Base-by-base conservation (phyloP, 2,329 filamentous ascomycete species). In the Annulohypoxylon truncatum region DNA sequence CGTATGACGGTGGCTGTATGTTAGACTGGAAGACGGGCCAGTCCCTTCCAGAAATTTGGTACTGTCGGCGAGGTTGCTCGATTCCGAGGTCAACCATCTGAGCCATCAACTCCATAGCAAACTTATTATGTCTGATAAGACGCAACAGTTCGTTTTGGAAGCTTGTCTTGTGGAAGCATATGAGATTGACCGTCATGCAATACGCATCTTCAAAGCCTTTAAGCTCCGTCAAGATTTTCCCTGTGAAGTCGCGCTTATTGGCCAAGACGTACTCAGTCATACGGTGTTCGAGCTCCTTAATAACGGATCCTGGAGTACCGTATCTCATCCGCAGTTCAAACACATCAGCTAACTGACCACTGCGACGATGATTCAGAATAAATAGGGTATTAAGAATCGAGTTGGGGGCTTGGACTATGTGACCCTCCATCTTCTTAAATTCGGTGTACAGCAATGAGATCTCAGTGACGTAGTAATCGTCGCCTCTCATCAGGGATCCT, bases 361-460 rank as follows among this genome's bases (percentile, higher is more conserved):
- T 96, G 57, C 95, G 91, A 47, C 95, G 90, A 81, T 97, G 94
- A 79, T 98, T 98, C 46, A 97, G 89, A 68, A 98, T 97, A 80
- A 97, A 97, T 0, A 98, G 85, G 0, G 89, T 93, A 79, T 97
- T 98, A 59, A 98, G 86, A 35, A 97, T 89, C 62, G 92, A 96
- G 85, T 98, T 98, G 9, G 95, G 95, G 0, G 95, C 95, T 79
- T 97, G 95, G 0, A 98, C 95, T 22, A 97, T 91, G 73, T 97
- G 94, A 1, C 95, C 95, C 79, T 97, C 91, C 92, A 97, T 95
- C 83, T 97, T 97, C 85, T 97, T 97, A 83, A 97, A 97, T 75
- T 97, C 95, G 12, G 95, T 98, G 77, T 96, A 98, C 13, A 97
- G 85, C 1, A 98, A 85, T 1, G 93, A 92, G 59, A 98, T 96